Base-by-base conservation (phyloP, 2,329 filamentous ascomycete genomes). In the Calonectria fujianensis region DNA sequence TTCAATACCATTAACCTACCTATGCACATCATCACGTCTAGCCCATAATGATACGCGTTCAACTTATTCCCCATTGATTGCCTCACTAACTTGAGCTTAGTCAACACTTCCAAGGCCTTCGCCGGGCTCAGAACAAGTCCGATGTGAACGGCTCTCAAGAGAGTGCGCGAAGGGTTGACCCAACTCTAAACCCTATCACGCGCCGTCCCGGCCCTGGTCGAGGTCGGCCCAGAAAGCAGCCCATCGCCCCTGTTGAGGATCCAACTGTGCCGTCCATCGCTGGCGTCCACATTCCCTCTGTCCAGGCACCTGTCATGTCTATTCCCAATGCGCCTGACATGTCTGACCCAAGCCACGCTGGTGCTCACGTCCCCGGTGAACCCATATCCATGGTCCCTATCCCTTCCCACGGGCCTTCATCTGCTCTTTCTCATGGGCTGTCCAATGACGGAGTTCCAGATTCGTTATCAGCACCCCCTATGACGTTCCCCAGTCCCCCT, bases 101-200 rank as follows among this genome's bases (percentile, higher is more conserved):
- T 48, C 91, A 92, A 85, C 91, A 92, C 79, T 92, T 92, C 72
- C 91, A 92, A 79, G 90, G 90, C 35, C 86, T 92, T 24, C 86
- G 90, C 32, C 85, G 90, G 52, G 87, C 89, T 29, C 89, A 91
- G 79, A 88, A 89, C 77, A 91, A 91, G 79, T 81, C 85, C 24
- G 90, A 91, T 24, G 69, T 83, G 7, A 85, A 84, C 73, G 84
- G 86, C 11, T 71, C 80, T 29, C 59, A 79, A 13, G 86, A 88
- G 27, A 84, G 75, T 52, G 77, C 85, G 29, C 83, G 85, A 52
- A 87, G 84, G 73, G 51, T 84, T 70, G 90, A 92, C 78, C 90
- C 90, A 11, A 88, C 88, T 0, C 69, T 85, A 76, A 91, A 92
- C 72, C 91, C 91, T 66, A 91, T 92, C 78, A 92, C 90, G n/a